These are phyloP conservation scores for Volvox africanus DNA, from an alignment of 139 green algal genomes.

Conservation along the genomic window DNA sequence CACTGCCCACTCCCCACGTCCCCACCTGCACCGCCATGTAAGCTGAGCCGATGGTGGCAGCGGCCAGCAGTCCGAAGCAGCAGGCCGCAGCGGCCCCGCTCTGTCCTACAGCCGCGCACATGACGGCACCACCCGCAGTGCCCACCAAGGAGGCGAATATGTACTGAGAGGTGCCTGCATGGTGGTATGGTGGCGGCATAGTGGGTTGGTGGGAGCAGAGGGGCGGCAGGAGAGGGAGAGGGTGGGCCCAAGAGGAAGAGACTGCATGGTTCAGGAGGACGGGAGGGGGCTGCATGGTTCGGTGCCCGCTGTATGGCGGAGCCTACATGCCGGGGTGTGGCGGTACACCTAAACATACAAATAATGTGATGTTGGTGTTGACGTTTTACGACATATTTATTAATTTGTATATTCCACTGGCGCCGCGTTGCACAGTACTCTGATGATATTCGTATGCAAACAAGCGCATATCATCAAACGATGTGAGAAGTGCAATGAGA, in stretches of 20 bases:
- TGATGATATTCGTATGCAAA: too few species aligned
- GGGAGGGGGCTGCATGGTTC: background rate
- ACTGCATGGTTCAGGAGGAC: too few species aligned
- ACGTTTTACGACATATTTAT: too few species aligned
- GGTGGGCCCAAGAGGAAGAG: background rate
- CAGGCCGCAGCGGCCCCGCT: slow-evolving; percentile 35
- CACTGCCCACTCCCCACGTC: background rate
- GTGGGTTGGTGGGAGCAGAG: background rate
- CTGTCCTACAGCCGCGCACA: slow-evolving; percentile 61
- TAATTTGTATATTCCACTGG: too few species aligned
- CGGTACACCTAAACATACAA: too few species aligned
- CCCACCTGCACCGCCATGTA: slow-evolving; percentile 47
- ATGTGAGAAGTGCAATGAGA: too few species aligned
- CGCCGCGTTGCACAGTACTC: too few species aligned
- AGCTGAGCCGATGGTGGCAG: background rate
- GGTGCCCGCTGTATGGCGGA: too few species aligned
- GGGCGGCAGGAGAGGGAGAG: background rate
- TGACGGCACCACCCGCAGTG: slow-evolving; percentile 57
- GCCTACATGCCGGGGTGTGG: too few species aligned
- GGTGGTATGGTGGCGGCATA: background rate
- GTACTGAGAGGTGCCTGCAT: slow-evolving; percentile 73
- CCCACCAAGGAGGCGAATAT: slow-evolving; percentile 79
- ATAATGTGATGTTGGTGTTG: too few species aligned
- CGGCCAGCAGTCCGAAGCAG: slow-evolving; percentile 42
- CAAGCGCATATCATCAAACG: too few species aligned